Percentiles rank a stretch among this genome's conserved stretches.
phyloP scores from a whole-genome alignment of 768 basidiomycete species.

The Amanita inopinata region DNA sequence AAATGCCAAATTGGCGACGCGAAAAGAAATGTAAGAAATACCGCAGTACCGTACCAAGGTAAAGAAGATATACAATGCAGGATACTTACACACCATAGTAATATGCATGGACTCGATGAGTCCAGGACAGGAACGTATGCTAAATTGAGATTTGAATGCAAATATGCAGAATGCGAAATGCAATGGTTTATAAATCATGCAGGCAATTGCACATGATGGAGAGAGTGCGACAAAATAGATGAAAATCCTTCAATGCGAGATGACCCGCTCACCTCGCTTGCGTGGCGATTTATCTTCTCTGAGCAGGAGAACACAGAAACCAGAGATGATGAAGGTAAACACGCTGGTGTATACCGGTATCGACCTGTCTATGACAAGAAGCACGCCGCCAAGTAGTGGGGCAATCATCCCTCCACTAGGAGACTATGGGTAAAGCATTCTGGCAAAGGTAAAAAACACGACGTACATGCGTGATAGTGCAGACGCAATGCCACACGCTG shows the following conservation, averaged over 20 bases:
- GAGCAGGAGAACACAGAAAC: constrained; percentile 50
- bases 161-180: no score
- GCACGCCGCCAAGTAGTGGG: constrained; percentile 64
- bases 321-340: constrained; percentile 53
- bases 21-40: no score
- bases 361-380: constrained; percentile 57
- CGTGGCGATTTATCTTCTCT: constrained; percentile 29
- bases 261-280: constrained; percentile 15
- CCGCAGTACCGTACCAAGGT: no score
- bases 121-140: no score
- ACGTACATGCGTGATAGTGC: constrained; percentile 77
- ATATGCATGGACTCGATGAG: no score
- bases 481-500: constrained; percentile 81
- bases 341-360: constrained; percentile 75
- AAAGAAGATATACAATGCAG: no score
- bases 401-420: constrained; percentile 83
- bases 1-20: no score
- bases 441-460: background rate
- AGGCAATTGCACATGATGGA: no score
- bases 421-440: constrained; percentile 5
- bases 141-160: no score
- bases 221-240: no score
- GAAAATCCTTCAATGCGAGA: constrained; percentile 23
- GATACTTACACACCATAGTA: no score
- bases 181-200: no score